phyloP scores from a whole-genome alignment of 2,329 filamentous ascomycete genomes.

The Sporothrix brasiliensis region DNA sequence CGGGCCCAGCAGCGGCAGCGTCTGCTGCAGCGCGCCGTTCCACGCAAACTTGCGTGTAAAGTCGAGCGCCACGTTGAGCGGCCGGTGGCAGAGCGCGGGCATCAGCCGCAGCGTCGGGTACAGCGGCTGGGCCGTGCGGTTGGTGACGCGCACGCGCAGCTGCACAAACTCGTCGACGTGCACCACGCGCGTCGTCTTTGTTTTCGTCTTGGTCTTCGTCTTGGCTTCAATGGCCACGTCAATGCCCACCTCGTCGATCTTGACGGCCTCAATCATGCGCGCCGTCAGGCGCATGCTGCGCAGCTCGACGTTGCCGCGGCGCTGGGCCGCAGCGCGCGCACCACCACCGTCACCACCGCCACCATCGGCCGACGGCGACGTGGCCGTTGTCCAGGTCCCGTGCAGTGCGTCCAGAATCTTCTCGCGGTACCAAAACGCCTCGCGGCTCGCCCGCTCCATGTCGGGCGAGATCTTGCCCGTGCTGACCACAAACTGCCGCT shows the following conservation, averaged over 20 bases:
- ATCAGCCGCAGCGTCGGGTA: constrained; percentile 74
- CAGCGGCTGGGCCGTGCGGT: constrained; percentile 69
- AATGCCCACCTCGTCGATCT: constrained; percentile 75
- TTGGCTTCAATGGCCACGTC: constrained; percentile 58
- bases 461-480: constrained; percentile 77
- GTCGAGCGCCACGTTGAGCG: constrained; percentile 73
- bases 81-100: constrained; percentile 74
- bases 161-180: constrained; percentile 67
- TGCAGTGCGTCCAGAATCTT: constrained; percentile 71
- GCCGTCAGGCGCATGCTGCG: constrained; percentile 72
- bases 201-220: constrained; percentile 24
- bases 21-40: constrained; percentile 81
- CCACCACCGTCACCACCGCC: not conserved
- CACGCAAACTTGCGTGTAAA: constrained; percentile 80
- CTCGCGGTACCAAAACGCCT: constrained; percentile 91
- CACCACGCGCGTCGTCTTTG: constrained; percentile 38
- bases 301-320: constrained; percentile 72
- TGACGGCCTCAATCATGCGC: constrained; percentile 82
- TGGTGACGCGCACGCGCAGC: constrained; percentile 71
- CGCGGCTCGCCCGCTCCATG: constrained; percentile 73
- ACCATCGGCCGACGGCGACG: not conserved
- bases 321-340: not conserved
- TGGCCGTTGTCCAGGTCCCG: constrained; percentile 67
- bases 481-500: constrained; percentile 91
- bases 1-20: constrained; percentile 64